phyloP scores from a whole-genome alignment of 805 yeast species.

The Candida schatavii region DNA sequence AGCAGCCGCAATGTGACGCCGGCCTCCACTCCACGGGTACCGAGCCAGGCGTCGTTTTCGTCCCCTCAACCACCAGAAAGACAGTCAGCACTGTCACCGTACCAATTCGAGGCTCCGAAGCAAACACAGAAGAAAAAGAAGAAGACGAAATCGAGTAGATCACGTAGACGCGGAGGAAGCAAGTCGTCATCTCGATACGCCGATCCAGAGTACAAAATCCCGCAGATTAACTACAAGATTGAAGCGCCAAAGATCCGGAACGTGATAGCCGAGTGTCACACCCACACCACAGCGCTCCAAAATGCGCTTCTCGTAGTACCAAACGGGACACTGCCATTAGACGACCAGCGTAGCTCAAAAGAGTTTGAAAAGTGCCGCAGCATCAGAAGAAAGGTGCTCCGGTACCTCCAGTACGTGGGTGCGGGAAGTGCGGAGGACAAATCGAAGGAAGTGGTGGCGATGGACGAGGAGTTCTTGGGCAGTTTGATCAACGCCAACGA shows the following conservation, averaged over 20 bases:
- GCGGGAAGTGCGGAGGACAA: slow-evolving; percentile 37
- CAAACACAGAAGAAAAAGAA: slow-evolving; percentile 8
- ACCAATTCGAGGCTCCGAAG: slow-evolving; percentile 6
- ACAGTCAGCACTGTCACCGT: slow-evolving; percentile 18
- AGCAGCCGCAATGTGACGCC: not conserved
- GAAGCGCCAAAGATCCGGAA: slow-evolving; percentile 72
- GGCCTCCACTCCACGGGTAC: not conserved
- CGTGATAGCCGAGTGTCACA: slow-evolving; percentile 71
- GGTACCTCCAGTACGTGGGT: slow-evolving; percentile 80
- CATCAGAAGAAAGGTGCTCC: slow-evolving; percentile 71
- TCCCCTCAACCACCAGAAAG: slow-evolving; percentile 3
- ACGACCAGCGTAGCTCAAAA: slow-evolving; percentile 56
- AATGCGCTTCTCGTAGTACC: slow-evolving; percentile 44
- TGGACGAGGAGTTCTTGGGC: slow-evolving; percentile 84
- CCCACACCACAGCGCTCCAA: slow-evolving; percentile 65
- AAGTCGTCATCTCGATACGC: slow-evolving; percentile 34
- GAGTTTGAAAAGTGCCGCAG: slow-evolving; percentile 73
- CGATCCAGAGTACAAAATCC: slow-evolving; percentile 57
- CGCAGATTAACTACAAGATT: slow-evolving; percentile 62
- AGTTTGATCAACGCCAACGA: slow-evolving; percentile 86
- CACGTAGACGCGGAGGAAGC: slow-evolving; percentile 9
- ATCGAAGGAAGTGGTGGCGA: slow-evolving; percentile 21
- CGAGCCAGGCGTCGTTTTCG: not conserved
- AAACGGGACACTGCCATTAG: slow-evolving; percentile 57
- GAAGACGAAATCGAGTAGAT: slow-evolving; percentile 11